Base-by-base conservation (phyloP, 441 rosid species). In the Daphne laureola region DNA sequence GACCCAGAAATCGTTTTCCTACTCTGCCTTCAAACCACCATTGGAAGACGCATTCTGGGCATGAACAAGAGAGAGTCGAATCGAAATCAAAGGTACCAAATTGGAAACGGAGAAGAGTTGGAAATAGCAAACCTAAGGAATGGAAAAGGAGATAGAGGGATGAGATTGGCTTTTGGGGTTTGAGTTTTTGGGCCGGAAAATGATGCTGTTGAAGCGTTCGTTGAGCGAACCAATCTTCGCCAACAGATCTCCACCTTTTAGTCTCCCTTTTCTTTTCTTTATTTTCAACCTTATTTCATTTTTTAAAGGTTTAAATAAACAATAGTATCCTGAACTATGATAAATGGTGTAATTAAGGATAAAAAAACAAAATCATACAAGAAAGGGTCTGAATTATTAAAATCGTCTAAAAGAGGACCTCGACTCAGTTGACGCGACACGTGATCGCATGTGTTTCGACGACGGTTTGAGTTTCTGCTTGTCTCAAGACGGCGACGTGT, bases 161-260 rank as follows among this genome's bases (percentile, higher is more conserved):
- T 14, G 43, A 16, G 4, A 26, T 17, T 18, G 51, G 25, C 16
- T 14, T 56, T 31, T 12, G 13, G 8, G 14, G 46, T 57, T 36
- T 13, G 23, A 36, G 18, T 57, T 21, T 43, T 48, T 27, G 47
- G 69, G 66, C 74, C 90, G 81, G 74, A 71, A 78, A 80, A 75
- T 75, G 53, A 60, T 80, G 90, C 95, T 59, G 83, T 81, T 83
- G 98, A 87, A 83, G 78, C 83, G 95, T 81, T 84, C 83, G 61
- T 75, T 74, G 65, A 58, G 65, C 63, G 49, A 74, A 76, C 69
- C 66, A 63, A 67, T 67, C 64, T 63, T 64, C 59, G 66, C 79
- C 82, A 75, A 67, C 76, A 36, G 77, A 73, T 54, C 51, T 54
- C 47, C 61, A 13, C 54, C 56, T 15, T 16, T 53, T 67, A 40